Evolutionary conservation across 202 grass and related monocot genomes (phyloP), one percentile per base, ranked within the genome.

Genomic region (Saccharum hybrid): DNA sequence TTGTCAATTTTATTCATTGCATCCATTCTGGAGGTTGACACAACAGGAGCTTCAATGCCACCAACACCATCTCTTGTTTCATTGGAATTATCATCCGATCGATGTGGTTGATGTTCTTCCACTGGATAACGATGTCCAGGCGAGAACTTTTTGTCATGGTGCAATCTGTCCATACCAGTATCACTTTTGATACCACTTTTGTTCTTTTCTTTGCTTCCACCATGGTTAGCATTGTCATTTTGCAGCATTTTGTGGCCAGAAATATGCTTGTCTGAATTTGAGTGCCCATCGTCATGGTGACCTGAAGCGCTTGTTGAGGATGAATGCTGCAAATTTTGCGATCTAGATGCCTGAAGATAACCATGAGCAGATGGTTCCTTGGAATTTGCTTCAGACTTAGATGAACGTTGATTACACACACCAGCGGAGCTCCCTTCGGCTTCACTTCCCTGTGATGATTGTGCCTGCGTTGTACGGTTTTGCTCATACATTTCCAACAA

Each of bases 401-500:
- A 86, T 22, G 63, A 57, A 48, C 64, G 79, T 68, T 87, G 90
- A 86, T 93, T 92, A 31, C 60, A 82, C 46, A 84, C 94, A 78
- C 83, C 88, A 56, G 69, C 90, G 81, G 95, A 90, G 83, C 87
- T 93, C 45, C 89, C 90, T 80, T 98, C 92, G 1, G 90, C 77
- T 23, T 92, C 92, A 86, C 89, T 88, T 77, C 87, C 87, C 42
- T 91, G 90, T 31, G 89, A 91, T 63, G 85, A 42, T 54, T 77
- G 88, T 56, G 87, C 81, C 36, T 77, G 86, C 26, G 87, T 71
- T 1, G 85, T 74, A 72, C 91, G 89, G 62, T 95, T 95, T 82
- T 98, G 96, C 71, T 93, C 92, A 68, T 98, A 98, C 28, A 98
- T 52, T 77, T 98, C 96, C 88, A 98, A 82, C 92, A 98, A 95